phyloP scores from a whole-genome alignment of 345 rosid genomes.

The Combretum micranthum region DNA sequence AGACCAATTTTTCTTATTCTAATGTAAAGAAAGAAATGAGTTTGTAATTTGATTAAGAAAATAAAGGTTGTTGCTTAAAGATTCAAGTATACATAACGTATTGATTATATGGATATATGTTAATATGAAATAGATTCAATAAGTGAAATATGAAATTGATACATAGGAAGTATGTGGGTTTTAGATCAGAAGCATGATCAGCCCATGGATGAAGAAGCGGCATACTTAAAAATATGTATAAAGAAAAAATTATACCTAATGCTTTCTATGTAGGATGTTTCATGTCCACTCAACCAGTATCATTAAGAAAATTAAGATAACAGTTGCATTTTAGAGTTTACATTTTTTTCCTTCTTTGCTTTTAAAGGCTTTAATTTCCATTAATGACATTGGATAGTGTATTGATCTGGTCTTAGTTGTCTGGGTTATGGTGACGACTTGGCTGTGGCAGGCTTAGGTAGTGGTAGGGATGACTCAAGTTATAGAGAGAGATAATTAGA shows the following conservation, averaged over 20 bases:
- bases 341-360: too few species aligned
- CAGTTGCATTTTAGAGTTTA: background rate
- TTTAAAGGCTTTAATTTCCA: too few species aligned
- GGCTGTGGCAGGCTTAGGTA: too few species aligned
- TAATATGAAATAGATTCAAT: conserved; percentile 18
- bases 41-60: background rate
- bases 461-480: too few species aligned
- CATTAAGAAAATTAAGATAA: too few species aligned
- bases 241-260: conserved; percentile 29
- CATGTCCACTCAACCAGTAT: background rate
- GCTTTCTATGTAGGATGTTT: background rate
- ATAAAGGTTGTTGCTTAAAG: background rate
- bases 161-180: conserved; percentile 45
- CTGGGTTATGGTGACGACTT: too few species aligned
- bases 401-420: too few species aligned
- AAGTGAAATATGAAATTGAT: conserved; percentile 17
- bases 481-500: too few species aligned
- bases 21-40: too few species aligned
- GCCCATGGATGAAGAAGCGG: conserved; percentile 56
- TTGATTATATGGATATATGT: background rate
- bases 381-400: too few species aligned
- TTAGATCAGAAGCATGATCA: conserved; percentile 54
- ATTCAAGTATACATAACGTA: background rate
- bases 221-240: conserved; percentile 34
- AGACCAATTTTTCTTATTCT: too few species aligned